Percentiles rank a stretch among this genome's conserved stretches.
These are phyloP conservation scores for Eruca vesicaria DNA, from an alignment of 441 rosid genomes.

Conservation along the genomic window DNA sequence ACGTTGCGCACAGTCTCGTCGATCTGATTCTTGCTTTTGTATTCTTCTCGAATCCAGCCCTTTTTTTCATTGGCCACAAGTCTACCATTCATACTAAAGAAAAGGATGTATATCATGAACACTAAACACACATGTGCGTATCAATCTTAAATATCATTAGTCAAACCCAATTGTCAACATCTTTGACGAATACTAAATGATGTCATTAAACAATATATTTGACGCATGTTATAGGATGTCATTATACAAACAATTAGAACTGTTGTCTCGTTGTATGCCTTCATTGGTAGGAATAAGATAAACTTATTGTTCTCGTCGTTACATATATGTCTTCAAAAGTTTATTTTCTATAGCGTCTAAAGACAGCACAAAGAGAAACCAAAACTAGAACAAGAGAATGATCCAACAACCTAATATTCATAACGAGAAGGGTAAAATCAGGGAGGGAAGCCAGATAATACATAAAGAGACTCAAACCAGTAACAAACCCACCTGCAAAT, in stretches of 20 bases:
- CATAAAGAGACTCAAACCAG: conserved; percentile 22
- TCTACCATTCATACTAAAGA: not conserved
- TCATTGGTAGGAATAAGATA: not conserved
- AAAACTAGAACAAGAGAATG: conserved; percentile 4
- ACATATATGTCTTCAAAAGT: not conserved
- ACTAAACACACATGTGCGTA: not conserved
- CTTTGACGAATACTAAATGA: not conserved
- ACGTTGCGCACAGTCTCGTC: not conserved
- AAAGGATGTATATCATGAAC: not conserved
- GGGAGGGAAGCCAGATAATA: conserved; percentile 21
- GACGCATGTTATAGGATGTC: not conserved
- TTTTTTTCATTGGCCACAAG: not conserved
- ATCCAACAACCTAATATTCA: conserved; percentile 20
- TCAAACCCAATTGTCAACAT: not conserved
- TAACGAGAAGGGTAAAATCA: conserved; percentile 4
- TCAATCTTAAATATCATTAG: not conserved
- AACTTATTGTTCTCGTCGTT: not conserved
- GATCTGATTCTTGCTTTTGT: not conserved
- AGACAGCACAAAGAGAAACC: not conserved
- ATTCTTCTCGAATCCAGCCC: not conserved
- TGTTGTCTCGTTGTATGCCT: not conserved
- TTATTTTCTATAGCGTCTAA: not conserved
- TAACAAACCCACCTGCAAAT: conserved; percentile 19
- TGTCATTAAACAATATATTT: not conserved
- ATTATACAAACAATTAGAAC: not conserved